A percentile compares a stretch with the other conserved stretches of the same genome.
Conservation (phyloP, 139 green algal species). For the Pleodorina starrii region DNA sequence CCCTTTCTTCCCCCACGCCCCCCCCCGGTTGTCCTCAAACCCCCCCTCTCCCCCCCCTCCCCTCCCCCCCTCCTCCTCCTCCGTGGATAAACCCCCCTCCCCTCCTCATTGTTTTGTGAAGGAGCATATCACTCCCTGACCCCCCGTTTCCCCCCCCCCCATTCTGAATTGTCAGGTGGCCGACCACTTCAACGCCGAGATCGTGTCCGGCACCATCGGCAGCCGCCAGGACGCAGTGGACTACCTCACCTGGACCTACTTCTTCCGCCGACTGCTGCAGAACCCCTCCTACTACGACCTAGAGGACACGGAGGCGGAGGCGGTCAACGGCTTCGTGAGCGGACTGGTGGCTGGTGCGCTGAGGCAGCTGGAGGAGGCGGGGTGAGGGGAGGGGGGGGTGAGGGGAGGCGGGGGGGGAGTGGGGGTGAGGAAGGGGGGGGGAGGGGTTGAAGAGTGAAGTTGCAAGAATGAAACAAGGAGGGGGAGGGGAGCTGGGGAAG, state of each 20-base stretch:
- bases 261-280: conserved; percentile 78
- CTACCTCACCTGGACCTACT: conserved; percentile 98
- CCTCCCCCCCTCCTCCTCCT: background rate
- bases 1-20: background rate
- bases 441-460: background rate
- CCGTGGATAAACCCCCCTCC: too few relatives aligned
- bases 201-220: conserved; percentile 85
- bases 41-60: background rate
- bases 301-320: conserved; percentile 67
- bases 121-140: too few relatives aligned
- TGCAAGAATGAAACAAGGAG: background rate
- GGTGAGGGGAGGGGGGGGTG: conserved; percentile 68
- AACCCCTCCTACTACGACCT: conserved; percentile 98
- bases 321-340: conserved; percentile 85
- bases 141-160: background rate
- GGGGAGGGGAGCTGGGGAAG: background rate
- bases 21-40: background rate
- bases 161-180: conserved; percentile 64
- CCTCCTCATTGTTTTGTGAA: too few relatives aligned
- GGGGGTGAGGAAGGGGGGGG: background rate
- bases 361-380: conserved; percentile 78
- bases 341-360: conserved; percentile 84
- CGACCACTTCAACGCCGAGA: conserved; percentile 98
- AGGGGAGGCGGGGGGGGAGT: background rate
- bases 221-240: conserved; percentile 90